Evolutionary conservation across 192 early-diverging fungal genomes (phyloP), one percentile per base, ranked within the genome.

Genomic region (Entophlyctis helioformis): DNA sequence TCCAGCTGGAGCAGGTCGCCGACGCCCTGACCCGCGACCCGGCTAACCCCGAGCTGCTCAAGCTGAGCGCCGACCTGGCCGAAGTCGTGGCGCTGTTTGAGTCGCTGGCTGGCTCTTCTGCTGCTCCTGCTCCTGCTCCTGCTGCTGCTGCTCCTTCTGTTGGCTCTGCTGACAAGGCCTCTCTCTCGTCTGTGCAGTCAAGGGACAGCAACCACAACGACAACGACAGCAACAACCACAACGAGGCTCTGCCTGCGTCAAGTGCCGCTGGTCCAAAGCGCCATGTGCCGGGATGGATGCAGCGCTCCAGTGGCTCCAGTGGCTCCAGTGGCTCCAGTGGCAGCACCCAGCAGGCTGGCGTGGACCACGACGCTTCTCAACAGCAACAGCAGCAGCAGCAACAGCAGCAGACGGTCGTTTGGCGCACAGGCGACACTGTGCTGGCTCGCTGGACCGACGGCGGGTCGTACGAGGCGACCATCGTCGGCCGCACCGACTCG

Each of bases 1-100:
- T 82, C 50, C 76, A 83, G 49, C 58, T 87, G 40, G 72, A 71
- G 19, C 79, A 83, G 54, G 77, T 89, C 40, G 75, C 86, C 26
- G 63, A 76, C 50, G 80, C 82, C 5, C 63, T 89, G 23, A 40
- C 43, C 41, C 70, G 62, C 42, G 80, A 85, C 59, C 82, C 84
- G 9, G 60, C 60, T 23, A 84, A 86, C 65, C 48, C 53, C 38
- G 83, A 85, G 48, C 67, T 87, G 33, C 45, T 62, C 40, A 82
- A 76, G 48, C 69, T 85, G 36, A 66, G 69, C 41, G 53, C 45
- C 39, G 81, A 85, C 60, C 57, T 88, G 39, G 64, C 51, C 19
- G 81, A 86, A 49, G 67, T 88, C 23, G 83, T 88, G 44, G 51
- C 66, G 18, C 63, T 86, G 39, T 64, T 49, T 39, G 44, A 34